These are phyloP conservation scores for Plasmodium malariae DNA, from an alignment of 169 alveolate species.

Conservation along the genomic window DNA sequence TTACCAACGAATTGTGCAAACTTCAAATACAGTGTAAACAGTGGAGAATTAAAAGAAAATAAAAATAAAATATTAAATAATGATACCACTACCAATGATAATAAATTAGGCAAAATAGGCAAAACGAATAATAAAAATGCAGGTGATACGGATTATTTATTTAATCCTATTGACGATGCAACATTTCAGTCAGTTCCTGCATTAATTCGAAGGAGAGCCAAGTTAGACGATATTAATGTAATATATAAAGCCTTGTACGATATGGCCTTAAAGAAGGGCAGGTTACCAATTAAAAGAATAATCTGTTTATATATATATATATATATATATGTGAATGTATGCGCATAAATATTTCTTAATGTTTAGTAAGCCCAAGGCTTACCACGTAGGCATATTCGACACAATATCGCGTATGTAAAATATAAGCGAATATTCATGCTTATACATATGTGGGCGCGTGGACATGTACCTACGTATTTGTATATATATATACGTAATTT, in stretches of 20 bases:
- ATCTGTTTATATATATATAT: too few relatives aligned
- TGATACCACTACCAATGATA: conserved; percentile 7
- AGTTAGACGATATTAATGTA: conserved; percentile 81
- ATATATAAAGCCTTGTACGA: conserved; percentile 77
- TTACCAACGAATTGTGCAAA: not conserved
- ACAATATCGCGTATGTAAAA: not conserved
- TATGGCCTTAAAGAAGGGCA: conserved; percentile 81
- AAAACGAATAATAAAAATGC: conserved; percentile 21
- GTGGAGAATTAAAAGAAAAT: not conserved
- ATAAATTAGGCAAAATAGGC: too few relatives aligned
- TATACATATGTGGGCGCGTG: not conserved
- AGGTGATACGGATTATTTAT: conserved; percentile 7
- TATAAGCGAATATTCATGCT: not conserved
- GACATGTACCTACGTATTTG: not conserved
- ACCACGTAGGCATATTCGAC: too few relatives aligned
- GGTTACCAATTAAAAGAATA: conserved; percentile 47
- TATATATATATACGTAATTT: not conserved
- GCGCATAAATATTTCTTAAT: too few relatives aligned
- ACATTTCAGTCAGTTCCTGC: conserved; percentile 83
- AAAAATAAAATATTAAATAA: conserved; percentile 3
- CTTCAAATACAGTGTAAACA: not conserved
- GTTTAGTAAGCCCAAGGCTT: too few relatives aligned
- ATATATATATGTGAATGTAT: too few relatives aligned
- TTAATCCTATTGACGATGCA: conserved; percentile 73
- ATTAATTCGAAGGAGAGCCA: conserved; percentile 83